Evolutionary conservation across 225 moss, liverwort and hornwort genomes (phyloP), one percentile per base, ranked within the genome.

Genomic region (Pleurozium schreberi): DNA sequence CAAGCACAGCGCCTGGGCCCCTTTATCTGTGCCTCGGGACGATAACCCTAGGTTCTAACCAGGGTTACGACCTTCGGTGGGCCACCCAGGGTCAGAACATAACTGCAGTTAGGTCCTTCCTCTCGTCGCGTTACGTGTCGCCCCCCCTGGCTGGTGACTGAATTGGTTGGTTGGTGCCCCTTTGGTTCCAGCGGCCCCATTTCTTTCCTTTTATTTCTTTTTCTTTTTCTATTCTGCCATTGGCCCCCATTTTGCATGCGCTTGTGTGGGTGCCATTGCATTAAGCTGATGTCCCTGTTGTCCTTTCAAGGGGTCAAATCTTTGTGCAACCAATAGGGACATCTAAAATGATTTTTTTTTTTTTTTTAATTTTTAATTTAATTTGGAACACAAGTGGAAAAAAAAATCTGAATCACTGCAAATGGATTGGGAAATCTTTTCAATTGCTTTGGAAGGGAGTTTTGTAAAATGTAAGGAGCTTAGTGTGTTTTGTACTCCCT

Each of bases 31-130:
- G 84, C 88, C 90, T 87, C 81, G 91, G 89, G 89, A 86, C 88
- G 58, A 88, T 92, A 94, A 93, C 92, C 94, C 94, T 94, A 93
- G 89, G 88, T 88, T 85, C 76, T 87, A 86, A 90, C 93, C 88
- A 90, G 83, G 90, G 92, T 91, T 92, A 75, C 87, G 87, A 61
- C 68, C 31, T 43, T 18, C 59, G 30, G 47, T 49, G 81, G 91
- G 82, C 42, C 83, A 81, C 70, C 80, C 22, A 1, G 5, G 74
- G 75, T 57, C 23, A 38, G 36, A 45, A 21, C 3, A 14, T 66
- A 65, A 86, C 89, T 20, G 43, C 58, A 74, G 89, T 90, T 90
- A 82, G 33, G 15, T 52, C 36, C 12, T 52, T 26, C 66, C 67
- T 27, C 45, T 11, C 76, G 53, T 64, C 83, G 34, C 19, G 36